A percentile compares a stretch with the other conserved stretches of the same genome.
phyloP scores from a whole-genome alignment of 2,329 filamentous ascomycete species.

The Verticillium albo-atrum region DNA sequence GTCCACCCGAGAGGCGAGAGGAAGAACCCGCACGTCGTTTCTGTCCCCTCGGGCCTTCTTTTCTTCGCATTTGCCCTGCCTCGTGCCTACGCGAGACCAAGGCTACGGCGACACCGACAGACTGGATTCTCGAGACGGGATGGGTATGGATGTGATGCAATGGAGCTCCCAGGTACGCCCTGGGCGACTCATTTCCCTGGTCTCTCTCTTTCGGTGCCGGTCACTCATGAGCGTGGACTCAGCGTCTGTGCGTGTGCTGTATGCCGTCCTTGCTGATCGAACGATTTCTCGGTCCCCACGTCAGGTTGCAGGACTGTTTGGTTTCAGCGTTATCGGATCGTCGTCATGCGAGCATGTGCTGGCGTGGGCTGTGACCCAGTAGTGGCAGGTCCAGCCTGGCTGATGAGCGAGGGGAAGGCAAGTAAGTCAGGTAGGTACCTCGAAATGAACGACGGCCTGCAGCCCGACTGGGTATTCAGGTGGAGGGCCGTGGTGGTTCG shows the following conservation, averaged over 20 bases:
- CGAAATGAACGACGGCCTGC: too few species aligned
- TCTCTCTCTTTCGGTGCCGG: not conserved
- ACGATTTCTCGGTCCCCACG: not conserved
- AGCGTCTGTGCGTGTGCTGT: not conserved
- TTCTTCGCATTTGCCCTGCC: not conserved
- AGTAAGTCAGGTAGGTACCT: too few species aligned
- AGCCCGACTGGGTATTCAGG: too few species aligned
- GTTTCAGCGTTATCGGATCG: not conserved
- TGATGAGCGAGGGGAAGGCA: too few species aligned
- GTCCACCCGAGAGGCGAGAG: too few species aligned
- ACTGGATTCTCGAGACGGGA: not conserved
- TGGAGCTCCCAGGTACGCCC: not conserved
- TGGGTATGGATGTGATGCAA: not conserved
- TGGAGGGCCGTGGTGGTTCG: not conserved
- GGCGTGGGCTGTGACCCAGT: too few species aligned
- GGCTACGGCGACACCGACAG: not conserved
- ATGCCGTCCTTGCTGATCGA: not conserved
- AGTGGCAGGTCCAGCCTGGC: too few species aligned
- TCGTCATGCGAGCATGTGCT: not conserved
- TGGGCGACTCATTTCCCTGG: not conserved
- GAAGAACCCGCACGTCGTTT: too few species aligned
- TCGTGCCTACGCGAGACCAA: not conserved
- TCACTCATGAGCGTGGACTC: not conserved
- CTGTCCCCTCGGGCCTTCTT: not conserved
- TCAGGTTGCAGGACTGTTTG: not conserved